Evolutionary conservation across 805 yeast species (phyloP).

Genomic region (Starmerella roubikii): DNA sequence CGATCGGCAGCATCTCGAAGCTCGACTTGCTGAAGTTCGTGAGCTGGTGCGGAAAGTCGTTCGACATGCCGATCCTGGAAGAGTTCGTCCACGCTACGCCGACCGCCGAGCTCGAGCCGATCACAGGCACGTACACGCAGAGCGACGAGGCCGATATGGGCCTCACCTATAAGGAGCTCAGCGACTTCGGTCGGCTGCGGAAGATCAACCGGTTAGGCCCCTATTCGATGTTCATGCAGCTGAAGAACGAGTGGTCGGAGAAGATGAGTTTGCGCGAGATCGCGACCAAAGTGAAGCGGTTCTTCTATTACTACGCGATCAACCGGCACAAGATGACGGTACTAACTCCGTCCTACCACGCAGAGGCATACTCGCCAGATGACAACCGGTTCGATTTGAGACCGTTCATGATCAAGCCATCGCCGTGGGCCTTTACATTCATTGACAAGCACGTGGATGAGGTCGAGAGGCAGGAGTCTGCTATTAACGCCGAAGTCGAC

Average conservation of each 20-base stretch:
- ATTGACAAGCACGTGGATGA: conserved; percentile 57
- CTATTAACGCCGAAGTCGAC: too few species aligned
- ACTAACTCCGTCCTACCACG: conserved; percentile 94
- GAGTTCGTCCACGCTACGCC: conserved; percentile 86
- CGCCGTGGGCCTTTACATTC: conserved; percentile 77
- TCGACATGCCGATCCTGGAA: conserved; percentile 60
- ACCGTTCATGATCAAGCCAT: conserved; percentile 90
- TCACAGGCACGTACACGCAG: conserved; percentile 81
- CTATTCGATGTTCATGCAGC: conserved; percentile 78
- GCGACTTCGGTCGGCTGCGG: conserved; percentile 78
- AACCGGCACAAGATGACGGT: conserved; percentile 96
- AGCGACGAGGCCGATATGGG: conserved; percentile 98
- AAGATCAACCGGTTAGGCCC: conserved; percentile 95
- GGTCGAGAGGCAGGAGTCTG: too few species aligned
- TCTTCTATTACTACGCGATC: conserved; percentile 86
- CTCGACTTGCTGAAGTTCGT: conserved; percentile 82
- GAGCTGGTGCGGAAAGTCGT: conserved; percentile 55
- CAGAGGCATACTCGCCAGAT: conserved; percentile 96
- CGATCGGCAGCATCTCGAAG: conserved; percentile 97
- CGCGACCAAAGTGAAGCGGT: conserved; percentile 83
- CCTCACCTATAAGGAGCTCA: conserved; percentile 86
- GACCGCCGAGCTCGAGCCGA: conserved; percentile 96
- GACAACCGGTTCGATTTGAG: conserved; percentile 92
- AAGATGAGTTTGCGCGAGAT: conserved; percentile 67
- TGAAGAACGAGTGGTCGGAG: conserved; percentile 77